A percentile compares a stretch with the other conserved stretches of the same genome.
Evolutionary conservation across 179 eudicot genomes (phyloP).

Genomic region (Spergularia azorica): DNA sequence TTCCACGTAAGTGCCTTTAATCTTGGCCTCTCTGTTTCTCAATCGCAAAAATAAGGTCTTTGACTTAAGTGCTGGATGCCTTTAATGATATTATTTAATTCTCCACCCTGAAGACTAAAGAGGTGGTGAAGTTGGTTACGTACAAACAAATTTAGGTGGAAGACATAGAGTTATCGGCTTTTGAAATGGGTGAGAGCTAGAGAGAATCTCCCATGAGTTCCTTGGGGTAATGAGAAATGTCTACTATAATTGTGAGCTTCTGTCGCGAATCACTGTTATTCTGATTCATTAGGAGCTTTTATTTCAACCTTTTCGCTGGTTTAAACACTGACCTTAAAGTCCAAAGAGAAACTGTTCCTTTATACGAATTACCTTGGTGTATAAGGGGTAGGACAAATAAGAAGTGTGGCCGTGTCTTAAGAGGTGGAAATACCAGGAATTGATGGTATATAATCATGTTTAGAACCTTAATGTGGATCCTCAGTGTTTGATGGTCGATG

Average conservation of each 20-base stretch:
- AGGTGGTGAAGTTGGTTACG: background rate
- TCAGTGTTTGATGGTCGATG: too few relatives aligned
- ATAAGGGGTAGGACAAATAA: background rate
- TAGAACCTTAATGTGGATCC: background rate
- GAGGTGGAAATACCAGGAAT: too few relatives aligned
- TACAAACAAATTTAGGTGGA: background rate
- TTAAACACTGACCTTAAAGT: too few relatives aligned
- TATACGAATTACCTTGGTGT: background rate
- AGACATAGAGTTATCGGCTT: background rate
- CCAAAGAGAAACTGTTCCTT: too few relatives aligned
- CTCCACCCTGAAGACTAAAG: background rate
- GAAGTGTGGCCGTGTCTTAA: background rate
- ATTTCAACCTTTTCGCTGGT: background rate
- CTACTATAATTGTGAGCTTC: background rate
- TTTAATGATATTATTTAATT: background rate
- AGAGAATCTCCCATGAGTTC: background rate
- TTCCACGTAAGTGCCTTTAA: constrained; percentile 76
- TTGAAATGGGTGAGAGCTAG: background rate
- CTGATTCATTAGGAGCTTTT: background rate
- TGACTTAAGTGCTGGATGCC: too few relatives aligned
- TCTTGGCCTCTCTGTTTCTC: constrained; percentile 7
- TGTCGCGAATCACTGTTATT: background rate
- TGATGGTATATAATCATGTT: too few relatives aligned
- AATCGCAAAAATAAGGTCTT: too few relatives aligned
- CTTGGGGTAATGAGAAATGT: background rate